phyloP scores from a whole-genome alignment of 345 rosid species.

The Euphorbia peplus region DNA sequence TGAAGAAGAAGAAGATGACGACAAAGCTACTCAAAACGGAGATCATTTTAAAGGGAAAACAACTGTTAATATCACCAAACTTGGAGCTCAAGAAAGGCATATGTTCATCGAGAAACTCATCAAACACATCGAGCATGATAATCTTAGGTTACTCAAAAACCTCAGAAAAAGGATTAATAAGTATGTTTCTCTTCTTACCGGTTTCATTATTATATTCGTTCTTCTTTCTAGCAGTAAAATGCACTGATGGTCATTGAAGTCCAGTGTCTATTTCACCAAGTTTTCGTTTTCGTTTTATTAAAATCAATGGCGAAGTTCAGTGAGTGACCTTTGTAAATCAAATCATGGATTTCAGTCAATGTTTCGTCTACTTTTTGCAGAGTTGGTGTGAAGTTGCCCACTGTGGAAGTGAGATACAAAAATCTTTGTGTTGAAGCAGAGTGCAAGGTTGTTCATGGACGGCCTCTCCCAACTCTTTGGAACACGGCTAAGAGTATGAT shows the following conservation, averaged over 20 bases:
- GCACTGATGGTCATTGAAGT: no score
- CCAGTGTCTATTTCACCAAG: no score
- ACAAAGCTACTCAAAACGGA: not conserved
- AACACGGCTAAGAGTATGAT: constrained; percentile 41
- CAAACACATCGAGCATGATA: constrained; percentile 63
- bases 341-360: not conserved
- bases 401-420: constrained; percentile 58
- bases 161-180: constrained; percentile 49
- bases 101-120: constrained; percentile 59
- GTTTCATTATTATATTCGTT: not conserved
- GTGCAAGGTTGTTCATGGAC: constrained; percentile 64
- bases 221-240: no score
- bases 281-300: no score
- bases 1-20: constrained; percentile 32
- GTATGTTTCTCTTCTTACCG: constrained; percentile 20
- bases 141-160: constrained; percentile 49
- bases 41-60: constrained; percentile 30
- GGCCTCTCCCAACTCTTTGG: constrained; percentile 81
- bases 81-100: constrained; percentile 50
- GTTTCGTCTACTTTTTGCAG: constrained; percentile 26
- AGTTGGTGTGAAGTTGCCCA: constrained; percentile 58
- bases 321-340: no score
- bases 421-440: constrained; percentile 57
- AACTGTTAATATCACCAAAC: constrained; percentile 51
- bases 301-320: no score